Percentiles rank a stretch among this genome's conserved stretches.
Evolutionary conservation across 495 filamentous ascomycete genomes (phyloP).

Genomic region (Penicillium soppii): DNA sequence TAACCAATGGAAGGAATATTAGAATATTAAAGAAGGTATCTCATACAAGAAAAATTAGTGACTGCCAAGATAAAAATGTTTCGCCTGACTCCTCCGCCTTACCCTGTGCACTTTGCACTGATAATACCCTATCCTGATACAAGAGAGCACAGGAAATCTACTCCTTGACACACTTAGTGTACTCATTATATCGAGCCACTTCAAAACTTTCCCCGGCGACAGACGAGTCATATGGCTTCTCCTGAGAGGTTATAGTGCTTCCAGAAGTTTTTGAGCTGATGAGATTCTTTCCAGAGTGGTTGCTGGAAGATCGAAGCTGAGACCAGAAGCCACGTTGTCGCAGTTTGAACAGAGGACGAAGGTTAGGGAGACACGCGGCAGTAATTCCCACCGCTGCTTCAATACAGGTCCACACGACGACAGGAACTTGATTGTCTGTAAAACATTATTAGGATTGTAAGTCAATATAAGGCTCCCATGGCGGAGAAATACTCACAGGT

Average conservation of each 20-base stretch:
- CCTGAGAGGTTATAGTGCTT: constrained; percentile 3
- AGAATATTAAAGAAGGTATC: background rate
- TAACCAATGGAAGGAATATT: background rate
- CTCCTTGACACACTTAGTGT: background rate
- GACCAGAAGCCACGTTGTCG: constrained; percentile 22
- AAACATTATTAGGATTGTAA: constrained; percentile 4
- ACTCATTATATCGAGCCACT: constrained; percentile 12
- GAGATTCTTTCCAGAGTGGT: constrained; percentile 11
- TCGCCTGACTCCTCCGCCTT: background rate
- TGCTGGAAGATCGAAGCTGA: constrained; percentile 16
- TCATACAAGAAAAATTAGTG: background rate
- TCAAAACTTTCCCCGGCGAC: constrained; percentile 12
- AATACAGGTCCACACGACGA: constrained; percentile 27
- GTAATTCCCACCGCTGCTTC: constrained; percentile 27
- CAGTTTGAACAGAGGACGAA: constrained; percentile 24
- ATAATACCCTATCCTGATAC: too few relatives aligned
- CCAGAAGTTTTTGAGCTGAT: constrained; percentile 1
- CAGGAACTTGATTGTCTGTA: constrained; percentile 27
- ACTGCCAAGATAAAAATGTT: background rate
- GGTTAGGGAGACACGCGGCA: constrained; percentile 28
- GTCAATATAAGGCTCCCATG: background rate
- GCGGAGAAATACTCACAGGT: constrained; percentile 17
- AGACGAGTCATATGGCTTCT: constrained; percentile 7
- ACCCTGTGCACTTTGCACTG: too few relatives aligned
- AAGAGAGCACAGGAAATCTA: background rate